Evolutionary conservation across 2,329 filamentous ascomycete species (phyloP), one percentile per base, ranked within the genome.

Genomic region (Orbilia quercus): DNA sequence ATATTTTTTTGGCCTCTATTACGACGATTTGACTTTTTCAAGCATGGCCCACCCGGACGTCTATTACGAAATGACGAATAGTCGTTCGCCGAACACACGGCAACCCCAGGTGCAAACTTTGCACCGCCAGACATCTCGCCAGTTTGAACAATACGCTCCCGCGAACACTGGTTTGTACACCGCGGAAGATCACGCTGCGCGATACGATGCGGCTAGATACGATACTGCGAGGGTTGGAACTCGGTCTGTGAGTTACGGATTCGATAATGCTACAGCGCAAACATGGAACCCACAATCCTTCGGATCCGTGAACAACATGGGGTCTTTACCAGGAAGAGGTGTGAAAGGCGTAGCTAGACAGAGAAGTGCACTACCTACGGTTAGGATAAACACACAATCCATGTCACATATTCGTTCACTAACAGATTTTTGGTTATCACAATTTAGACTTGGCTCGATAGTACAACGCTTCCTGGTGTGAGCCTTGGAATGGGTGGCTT

Each of bases 201-300:
- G 79, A 51, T 77, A 78, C 79, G 82, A 77, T 81, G 82, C 77
- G 79, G 82, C 75, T 79, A 84, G 82, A 77, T 88, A 84, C 81
- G 87, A 85, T 80, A 82, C 84, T 79, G 83, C 78, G 64, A 81
- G 82, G 40, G 79, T 81, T 81, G 90, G 84, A 81, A 88, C 84
- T 80, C 84, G 84, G 77, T 86, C 83, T 79, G 89, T 91, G 75
- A 85, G 84, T 67, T 84, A 87, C 77, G 86, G 82, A 69, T 90
- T 93, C 77, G 91, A 92, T 78, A 87, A 88, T 79, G 82, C 83
- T 69, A 82, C 82, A n/a, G 84, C 85, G n/a, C 90, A 92, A 79
- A 88, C 89, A 18, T 96, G 92, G 92, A 91, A 89, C 80, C 89
- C 91, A 58, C 87, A 86, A 78, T 89, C 87, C 50, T 91, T 92